Evolutionary conservation across 2,329 filamentous ascomycete species (phyloP).

Genomic region (Nemania bipapillata): DNA sequence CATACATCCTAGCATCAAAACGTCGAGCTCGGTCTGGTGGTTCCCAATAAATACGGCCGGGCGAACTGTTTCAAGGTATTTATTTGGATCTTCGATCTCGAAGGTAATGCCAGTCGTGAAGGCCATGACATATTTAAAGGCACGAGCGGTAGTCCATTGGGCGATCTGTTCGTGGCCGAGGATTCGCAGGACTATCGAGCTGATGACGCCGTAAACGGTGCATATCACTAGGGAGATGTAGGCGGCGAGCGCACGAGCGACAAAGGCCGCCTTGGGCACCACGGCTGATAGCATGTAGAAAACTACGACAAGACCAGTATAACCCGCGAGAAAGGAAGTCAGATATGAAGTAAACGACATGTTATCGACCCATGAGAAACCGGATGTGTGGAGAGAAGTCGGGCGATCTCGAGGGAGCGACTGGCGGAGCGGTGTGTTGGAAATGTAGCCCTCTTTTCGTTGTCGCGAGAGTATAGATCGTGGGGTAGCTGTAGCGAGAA

Average conservation of each 20-base stretch:
- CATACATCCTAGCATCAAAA: slow-evolving; percentile 86
- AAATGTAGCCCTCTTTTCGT: slow-evolving; percentile 13
- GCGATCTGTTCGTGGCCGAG: slow-evolving; percentile 78
- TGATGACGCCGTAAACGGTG: slow-evolving; percentile 79
- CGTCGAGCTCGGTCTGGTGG: slow-evolving; percentile 95
- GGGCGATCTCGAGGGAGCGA: slow-evolving; percentile 1
- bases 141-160: slow-evolving; percentile 84
- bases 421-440: neutral
- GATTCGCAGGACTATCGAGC: slow-evolving; percentile 76
- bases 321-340: slow-evolving; percentile 62
- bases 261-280: slow-evolving; percentile 71
- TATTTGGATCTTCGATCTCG: slow-evolving; percentile 73
- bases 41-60: slow-evolving; percentile 94
- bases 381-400: slow-evolving; percentile 14
- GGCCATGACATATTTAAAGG: slow-evolving; percentile 83
- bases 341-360: slow-evolving; percentile 49
- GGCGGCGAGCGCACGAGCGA: slow-evolving; percentile 73
- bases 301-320: slow-evolving; percentile 61
- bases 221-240: slow-evolving; percentile 70
- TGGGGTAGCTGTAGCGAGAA: slow-evolving; percentile 4
- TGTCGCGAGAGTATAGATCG: slow-evolving; percentile 22
- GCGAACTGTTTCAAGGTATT: slow-evolving; percentile 71
- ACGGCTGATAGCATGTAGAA: slow-evolving; percentile 72
- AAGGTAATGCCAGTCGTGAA: slow-evolving; percentile 81
- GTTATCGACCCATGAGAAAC: slow-evolving; percentile 39